Evolutionary conservation across 1,139 yeast species (phyloP).

Genomic region (Suhomyces atakaporum): DNA sequence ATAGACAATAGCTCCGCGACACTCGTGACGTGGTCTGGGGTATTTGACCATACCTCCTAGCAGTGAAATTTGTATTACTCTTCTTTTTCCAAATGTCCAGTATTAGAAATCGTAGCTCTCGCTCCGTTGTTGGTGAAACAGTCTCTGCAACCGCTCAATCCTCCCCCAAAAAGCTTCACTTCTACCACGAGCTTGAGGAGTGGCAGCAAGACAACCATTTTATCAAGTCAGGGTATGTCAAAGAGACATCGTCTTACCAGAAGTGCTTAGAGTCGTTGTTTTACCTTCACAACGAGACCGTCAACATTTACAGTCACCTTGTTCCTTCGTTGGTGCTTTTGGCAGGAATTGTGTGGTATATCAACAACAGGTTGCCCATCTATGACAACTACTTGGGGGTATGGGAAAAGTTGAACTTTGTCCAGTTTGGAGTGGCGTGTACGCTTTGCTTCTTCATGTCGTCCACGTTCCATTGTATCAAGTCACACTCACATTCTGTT

Average conservation of each 20-base stretch:
- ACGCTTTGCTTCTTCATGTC: slow-evolving; percentile 69
- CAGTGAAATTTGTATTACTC: slow-evolving; percentile 1
- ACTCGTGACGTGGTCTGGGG: not conserved
- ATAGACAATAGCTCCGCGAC: not conserved
- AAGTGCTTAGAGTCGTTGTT: slow-evolving; percentile 57
- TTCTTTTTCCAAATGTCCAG: too few relatives aligned
- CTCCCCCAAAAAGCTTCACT: slow-evolving; percentile 19
- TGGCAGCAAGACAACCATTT: slow-evolving; percentile 91
- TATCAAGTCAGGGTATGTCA: slow-evolving; percentile 75
- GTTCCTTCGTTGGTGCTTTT: slow-evolving; percentile 59
- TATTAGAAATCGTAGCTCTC: not conserved
- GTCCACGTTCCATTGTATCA: slow-evolving; percentile 74
- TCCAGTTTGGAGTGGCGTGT: slow-evolving; percentile 43
- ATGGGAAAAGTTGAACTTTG: slow-evolving; percentile 43
- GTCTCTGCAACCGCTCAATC: not conserved
- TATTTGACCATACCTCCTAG: not conserved
- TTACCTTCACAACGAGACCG: slow-evolving; percentile 81
- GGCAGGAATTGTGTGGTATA: slow-evolving; percentile 24
- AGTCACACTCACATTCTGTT: slow-evolving; percentile 68
- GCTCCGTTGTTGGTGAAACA: not conserved
- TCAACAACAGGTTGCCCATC: slow-evolving; percentile 32
- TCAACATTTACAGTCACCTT: slow-evolving; percentile 80
- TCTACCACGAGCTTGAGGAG: slow-evolving; percentile 54
- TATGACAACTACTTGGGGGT: slow-evolving; percentile 46
- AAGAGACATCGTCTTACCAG: slow-evolving; percentile 57